phyloP scores from a whole-genome alignment of 2,329 filamentous ascomycete species.

The Colletotrichum scovillei region DNA sequence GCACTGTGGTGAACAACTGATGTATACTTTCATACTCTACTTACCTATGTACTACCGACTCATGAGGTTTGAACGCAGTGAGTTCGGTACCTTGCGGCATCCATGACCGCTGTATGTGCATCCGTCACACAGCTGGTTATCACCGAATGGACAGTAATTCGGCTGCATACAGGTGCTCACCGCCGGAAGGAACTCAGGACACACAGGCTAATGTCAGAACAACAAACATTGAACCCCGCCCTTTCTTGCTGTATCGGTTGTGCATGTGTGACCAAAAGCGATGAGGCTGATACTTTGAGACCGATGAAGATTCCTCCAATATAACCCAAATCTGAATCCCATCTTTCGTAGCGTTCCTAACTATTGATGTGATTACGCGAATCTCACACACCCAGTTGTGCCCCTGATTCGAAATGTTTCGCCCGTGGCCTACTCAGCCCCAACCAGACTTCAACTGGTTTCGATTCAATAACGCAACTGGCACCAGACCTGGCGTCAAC shows the following conservation, averaged over 20 bases:
- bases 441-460: conserved; percentile 1
- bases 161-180: neutral
- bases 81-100: neutral
- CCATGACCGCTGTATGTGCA: neutral
- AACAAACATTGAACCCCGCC: neutral
- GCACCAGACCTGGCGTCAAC: conserved; percentile 14
- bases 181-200: neutral
- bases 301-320: neutral
- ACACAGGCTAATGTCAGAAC: neutral
- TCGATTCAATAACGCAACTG: conserved; percentile 4
- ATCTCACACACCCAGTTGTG: too few species aligned
- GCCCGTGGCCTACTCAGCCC: conserved; percentile 12
- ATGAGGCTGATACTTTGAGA: neutral
- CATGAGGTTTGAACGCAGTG: neutral
- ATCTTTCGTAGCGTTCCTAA: too few species aligned
- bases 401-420: conserved; percentile 4
- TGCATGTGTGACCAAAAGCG: neutral
- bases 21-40: too few species aligned
- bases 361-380: too few species aligned
- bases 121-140: neutral
- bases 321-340: too few species aligned
- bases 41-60: neutral
- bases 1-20: too few species aligned
- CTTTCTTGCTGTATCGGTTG: neutral
- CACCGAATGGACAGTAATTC: neutral